Base-by-base conservation (phyloP, 148 eudicot genomes). In the Spergularia marina region DNA sequence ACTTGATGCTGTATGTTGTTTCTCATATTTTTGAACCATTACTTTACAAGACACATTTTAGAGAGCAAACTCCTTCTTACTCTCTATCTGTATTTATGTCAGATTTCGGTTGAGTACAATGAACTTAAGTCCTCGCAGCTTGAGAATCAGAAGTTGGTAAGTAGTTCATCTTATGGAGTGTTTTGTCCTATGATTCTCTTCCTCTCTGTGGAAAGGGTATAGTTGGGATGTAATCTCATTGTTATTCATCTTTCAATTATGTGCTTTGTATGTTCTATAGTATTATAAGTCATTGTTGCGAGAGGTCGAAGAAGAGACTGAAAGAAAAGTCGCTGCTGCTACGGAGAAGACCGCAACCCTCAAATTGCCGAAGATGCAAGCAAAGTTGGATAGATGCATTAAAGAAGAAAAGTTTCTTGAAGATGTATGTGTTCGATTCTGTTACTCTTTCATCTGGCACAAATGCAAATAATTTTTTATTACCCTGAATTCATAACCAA, bases 111-210 rank as follows among this genome's bases (percentile, higher is more conserved):
- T 30, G 98, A 95, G 89, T 95, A 95, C 85, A 86, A 87, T 77
- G 97, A 95, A 77, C 97, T 92, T 66, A 94, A 90, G 63, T 88
- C 97, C 66, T 83, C 90, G 30, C 97, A 95, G 79, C 94, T 95
- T 77, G 98, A 95, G 87, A 92, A 82, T 80, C 98, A 92, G 74
- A 95, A 89, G 64, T 61, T 82, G 83, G 98, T 90, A 81, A 87
- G 91, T 44, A 84, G 34, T 25, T 36, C 68, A 41, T 65, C 61
- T 71, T 44, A 20, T 40, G 21, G n/a, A n/a, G 16, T 12, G 6
- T 69, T 75, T 16, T 18, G 15, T 64, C 36, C 36, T 30, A 0
- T 70, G 20, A 74, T 17, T 21, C 9, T 30, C 56, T 13, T 62
- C 47, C 57, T 25, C 65, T 16, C 58, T 41, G 65, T 79, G 41